phyloP scores from a whole-genome alignment of 192 early-diverging fungal genomes.

The Coemansia sp. region DNA sequence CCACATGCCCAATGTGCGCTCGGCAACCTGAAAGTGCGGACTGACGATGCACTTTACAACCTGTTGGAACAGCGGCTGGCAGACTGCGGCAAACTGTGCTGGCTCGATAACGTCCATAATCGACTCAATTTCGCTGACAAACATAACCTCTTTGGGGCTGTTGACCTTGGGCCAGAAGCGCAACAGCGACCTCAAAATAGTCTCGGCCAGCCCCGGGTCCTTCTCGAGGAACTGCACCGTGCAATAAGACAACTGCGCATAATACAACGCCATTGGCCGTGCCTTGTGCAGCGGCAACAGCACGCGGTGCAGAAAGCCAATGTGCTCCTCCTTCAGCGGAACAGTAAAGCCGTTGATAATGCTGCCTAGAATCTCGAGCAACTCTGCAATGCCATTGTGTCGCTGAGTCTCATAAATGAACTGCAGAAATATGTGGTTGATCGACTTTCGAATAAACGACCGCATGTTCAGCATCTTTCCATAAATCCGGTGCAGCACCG shows the following conservation, averaged over 20 bases:
- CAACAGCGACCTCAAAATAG: conserved; percentile 85
- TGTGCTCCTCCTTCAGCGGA: conserved; percentile 98
- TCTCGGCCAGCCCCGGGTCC: conserved; percentile 86
- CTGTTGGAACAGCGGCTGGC: conserved; percentile 88
- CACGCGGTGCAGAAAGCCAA: conserved; percentile 89
- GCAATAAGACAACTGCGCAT: conserved; percentile 96
- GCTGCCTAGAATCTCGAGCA: conserved; percentile 98
- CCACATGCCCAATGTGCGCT: conserved; percentile 97
- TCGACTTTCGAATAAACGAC: conserved; percentile 94
- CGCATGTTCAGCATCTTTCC: conserved; percentile 97
- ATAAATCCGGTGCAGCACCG: conserved; percentile 96
- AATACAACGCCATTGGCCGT: conserved; percentile 90
- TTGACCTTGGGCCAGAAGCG: conserved; percentile 99
- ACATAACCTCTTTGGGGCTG: conserved; percentile 99
- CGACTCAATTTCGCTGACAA: conserved; percentile 96
- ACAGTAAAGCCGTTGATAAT: conserved; percentile 99
- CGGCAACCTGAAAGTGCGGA: conserved; percentile 99
- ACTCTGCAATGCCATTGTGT: conserved; percentile 97
- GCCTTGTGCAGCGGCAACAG: conserved; percentile 96
- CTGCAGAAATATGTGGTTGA: conserved; percentile 98
- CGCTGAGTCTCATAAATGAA: conserved; percentile 96
- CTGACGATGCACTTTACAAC: conserved; percentile 91
- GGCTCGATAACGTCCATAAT: conserved; percentile 95
- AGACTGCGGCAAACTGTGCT: conserved; percentile 84
- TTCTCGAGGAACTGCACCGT: conserved; percentile 99